Evolutionary conservation across 1,284 basidiomycete genomes (phyloP), one percentile per base, ranked within the genome.

Genomic region (Neotropicomus parvogracilis): DNA sequence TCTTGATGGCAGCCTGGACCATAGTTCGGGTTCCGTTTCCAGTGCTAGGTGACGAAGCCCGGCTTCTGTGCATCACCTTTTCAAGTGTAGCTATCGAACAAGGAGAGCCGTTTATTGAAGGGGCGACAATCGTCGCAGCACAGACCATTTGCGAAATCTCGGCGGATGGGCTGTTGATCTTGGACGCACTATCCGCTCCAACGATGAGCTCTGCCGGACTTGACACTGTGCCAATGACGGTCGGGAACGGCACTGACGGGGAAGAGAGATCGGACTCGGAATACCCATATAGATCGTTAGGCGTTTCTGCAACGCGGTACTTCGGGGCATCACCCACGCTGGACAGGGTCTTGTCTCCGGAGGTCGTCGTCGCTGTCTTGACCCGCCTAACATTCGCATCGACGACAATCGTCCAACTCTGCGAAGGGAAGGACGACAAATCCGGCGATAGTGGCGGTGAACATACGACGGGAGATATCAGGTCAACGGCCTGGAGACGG

Each of bases 401-500:
- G 14, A 44, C 10, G 1, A 41, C 27, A 5, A 56, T 35, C 1
- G 14, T 34, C 55, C 46, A 44, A 16, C 13, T 55, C 21, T 38
- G 57, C 1, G 49, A 51, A 10, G 27, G 46, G 17, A 33, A 46
- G 0, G 54, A 46, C 7, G 35, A 50, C n/a, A 44, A 13, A 14
- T 20, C 10, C 7, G 57, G 44, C 3, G 46, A 43, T 1, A 17
- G 6, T 0, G 28, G 39, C 1, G 42, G 20, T 1, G 39, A 44
- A 20, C 28, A 13, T 1, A 7, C n/a, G 9, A 14, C 11, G 5
- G 7, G 1, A 26, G 13, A 17, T 10, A 2, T 6, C 1, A 37
- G 21, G 8, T 17, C 0, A 12, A 34, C 16, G 3, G 13, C 11
- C 9, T 35, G 14, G 3, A 13, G 1, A 13, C 17, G 14, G 6